Evolutionary conservation across 1,284 basidiomycete genomes (phyloP).

Genomic region (Bjerkandera adusta): DNA sequence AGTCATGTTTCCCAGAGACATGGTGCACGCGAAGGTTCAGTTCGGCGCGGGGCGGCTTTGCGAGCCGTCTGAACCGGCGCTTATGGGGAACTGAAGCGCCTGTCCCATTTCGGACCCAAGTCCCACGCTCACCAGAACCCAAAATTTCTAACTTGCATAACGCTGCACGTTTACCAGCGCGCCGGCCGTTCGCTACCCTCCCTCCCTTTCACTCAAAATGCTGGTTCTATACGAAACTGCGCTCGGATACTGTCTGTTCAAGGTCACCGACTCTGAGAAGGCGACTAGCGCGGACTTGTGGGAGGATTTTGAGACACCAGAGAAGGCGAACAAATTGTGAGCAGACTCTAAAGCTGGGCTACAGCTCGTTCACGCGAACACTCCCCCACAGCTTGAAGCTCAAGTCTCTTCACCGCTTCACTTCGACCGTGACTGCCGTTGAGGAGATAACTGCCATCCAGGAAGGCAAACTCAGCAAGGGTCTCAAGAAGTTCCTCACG

Average conservation of each 20-base stretch:
- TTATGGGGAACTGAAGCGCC: no score
- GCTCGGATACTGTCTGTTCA: conserved; percentile 97
- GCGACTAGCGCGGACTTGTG: conserved; percentile 84
- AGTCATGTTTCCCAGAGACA: no score
- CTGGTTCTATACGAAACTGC: conserved; percentile 84
- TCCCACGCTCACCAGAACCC: conserved; percentile 14
- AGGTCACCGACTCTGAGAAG: conserved; percentile 89
- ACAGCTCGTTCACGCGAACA: neutral
- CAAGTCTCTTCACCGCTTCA: conserved; percentile 94
- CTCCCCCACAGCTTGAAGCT: conserved; percentile 75
- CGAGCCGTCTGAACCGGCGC: no score
- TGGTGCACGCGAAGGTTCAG: no score
- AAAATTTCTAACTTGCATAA: conserved; percentile 25
- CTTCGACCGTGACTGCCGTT: conserved; percentile 96
- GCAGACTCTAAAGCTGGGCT: conserved; percentile 25
- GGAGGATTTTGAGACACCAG: conserved; percentile 91
- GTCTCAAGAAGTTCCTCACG: conserved; percentile 90
- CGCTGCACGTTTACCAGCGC: conserved; percentile 4
- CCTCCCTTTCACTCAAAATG: conserved; percentile 45
- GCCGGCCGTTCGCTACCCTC: conserved; percentile 3
- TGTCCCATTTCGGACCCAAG: neutral
- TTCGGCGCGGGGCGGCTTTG: no score
- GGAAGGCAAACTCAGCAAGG: conserved; percentile 90
- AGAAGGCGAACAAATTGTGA: conserved; percentile 89
- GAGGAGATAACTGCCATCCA: conserved; percentile 95